Base-by-base conservation (phyloP, 2,329 filamentous ascomycete genomes). In the Endothia cerciana region DNA sequence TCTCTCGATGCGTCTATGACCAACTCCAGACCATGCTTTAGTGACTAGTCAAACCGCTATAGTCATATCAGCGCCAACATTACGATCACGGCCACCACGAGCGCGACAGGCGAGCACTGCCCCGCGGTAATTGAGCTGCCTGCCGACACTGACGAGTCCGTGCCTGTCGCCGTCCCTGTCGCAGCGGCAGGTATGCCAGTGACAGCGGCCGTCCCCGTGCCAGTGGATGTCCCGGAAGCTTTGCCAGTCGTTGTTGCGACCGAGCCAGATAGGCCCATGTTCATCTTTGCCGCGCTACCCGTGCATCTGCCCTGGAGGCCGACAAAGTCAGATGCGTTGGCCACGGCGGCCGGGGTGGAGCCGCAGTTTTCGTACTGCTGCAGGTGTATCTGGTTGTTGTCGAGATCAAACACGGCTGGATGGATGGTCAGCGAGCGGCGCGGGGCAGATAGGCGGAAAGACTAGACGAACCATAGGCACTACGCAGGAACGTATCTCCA, bases 401-500 rank as follows among this genome's bases (percentile, higher is more conserved):
- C 80, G 65, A 84, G 79, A 69, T 86, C 84, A 62, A 85, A 85
- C 62, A 85, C 82, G 60, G 79, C 82, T 81, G 47, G 64, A 60
- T 71, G 36, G 49, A 85, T 71, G 33, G 57, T 43, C 4, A 10
- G 4, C 13, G 33, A 43, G 38, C 25, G 11, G 1, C n/a, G 11
- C n/a, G 33, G 36, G 25, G 25, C 40, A 22, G 69, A 17, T 33
- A 2, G 28, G 0, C 2, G 3, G 5, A 2, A n/a, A 56, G 13
- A 25, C 3, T 0, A 11, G 4, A 73, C 76, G 36, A 66, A 83
- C 81, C 77, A 69, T 86, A 86, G 28, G 83, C 83, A 13, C 83
- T 85, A 40, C 85, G 81, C 69, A 87, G 68, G 73, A 88, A 85
- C 1, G 84, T 85, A 70, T 87, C 85, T 13, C 85, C 85, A n/a